phyloP scores from a whole-genome alignment of 2,329 filamentous ascomycete species.

The Epichloe elymi region DNA sequence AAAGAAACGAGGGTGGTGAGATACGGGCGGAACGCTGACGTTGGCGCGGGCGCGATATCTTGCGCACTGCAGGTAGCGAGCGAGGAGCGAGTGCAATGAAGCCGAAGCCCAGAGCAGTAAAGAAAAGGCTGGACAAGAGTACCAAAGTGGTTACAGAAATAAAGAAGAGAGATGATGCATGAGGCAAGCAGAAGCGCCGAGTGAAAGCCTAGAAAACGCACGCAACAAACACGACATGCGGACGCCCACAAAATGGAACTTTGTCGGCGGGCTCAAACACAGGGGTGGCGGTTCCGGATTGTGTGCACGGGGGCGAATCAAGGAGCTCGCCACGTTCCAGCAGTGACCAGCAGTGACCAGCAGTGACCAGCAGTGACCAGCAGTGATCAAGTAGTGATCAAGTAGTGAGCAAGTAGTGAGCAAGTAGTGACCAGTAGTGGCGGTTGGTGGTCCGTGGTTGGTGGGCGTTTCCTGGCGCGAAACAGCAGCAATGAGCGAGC shows the following conservation, averaged over 20 bases:
- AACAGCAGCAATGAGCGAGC: constrained; percentile 1
- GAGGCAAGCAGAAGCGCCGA: constrained; percentile 2
- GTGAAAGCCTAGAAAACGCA: constrained; percentile 1
- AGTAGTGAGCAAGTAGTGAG: no score
- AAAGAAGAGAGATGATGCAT: neutral
- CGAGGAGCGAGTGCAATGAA: neutral
- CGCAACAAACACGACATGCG: constrained; percentile 6
- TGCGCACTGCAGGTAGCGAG: neutral
- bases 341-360: constrained; percentile 1
- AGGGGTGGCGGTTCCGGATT: constrained; percentile 5
- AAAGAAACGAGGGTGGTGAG: neutral
- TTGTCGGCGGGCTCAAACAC: constrained; percentile 2
- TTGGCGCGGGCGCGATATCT: neutral
- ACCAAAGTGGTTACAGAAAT: neutral
- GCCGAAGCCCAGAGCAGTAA: neutral
- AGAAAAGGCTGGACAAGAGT: neutral
- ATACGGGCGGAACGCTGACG: neutral
- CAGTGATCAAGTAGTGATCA: no score
- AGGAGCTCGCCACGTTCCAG: constrained; percentile 4
- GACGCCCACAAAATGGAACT: constrained; percentile 3
- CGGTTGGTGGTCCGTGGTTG: constrained; percentile 1
- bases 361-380: neutral
- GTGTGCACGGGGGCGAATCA: constrained; percentile 3
- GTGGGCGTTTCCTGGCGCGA: constrained; percentile 2
- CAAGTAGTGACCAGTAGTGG: no score